These are phyloP conservation scores for Trichomonas gallinae DNA, from an alignment of 208 protist species.

Conservation along the genomic window DNA sequence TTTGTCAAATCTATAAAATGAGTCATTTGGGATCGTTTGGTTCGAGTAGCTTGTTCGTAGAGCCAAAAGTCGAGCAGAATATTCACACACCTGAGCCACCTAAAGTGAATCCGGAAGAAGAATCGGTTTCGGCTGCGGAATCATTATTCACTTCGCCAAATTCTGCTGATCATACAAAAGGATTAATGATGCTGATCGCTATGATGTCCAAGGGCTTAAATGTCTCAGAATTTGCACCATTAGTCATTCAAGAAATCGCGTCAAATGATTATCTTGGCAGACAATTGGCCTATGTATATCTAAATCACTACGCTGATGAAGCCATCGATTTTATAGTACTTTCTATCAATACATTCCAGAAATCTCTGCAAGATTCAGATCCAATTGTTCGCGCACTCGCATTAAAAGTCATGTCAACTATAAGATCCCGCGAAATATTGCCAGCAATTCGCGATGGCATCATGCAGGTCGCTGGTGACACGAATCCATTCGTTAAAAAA, in stretches of 20 bases:
- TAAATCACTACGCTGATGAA: neutral
- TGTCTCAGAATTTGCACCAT: neutral
- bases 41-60: neutral
- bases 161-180: neutral
- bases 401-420: neutral
- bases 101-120: neutral
- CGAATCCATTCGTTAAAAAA: neutral
- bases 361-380: neutral
- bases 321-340: neutral
- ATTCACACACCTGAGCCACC: neutral
- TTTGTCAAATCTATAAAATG: neutral
- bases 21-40: neutral
- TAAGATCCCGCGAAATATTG: neutral
- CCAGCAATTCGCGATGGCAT: neutral
- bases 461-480: neutral
- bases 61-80: neutral
- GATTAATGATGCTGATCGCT: neutral
- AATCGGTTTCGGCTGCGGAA: neutral
- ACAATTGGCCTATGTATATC: neutral
- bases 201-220: neutral
- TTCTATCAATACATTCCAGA: neutral
- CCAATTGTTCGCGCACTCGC: neutral
- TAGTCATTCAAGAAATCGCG: neutral
- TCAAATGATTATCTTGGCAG: neutral
- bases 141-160: neutral